phyloP scores from a whole-genome alignment of 225 moss, liverwort and hornwort species.

The Lunularia cruciata region DNA sequence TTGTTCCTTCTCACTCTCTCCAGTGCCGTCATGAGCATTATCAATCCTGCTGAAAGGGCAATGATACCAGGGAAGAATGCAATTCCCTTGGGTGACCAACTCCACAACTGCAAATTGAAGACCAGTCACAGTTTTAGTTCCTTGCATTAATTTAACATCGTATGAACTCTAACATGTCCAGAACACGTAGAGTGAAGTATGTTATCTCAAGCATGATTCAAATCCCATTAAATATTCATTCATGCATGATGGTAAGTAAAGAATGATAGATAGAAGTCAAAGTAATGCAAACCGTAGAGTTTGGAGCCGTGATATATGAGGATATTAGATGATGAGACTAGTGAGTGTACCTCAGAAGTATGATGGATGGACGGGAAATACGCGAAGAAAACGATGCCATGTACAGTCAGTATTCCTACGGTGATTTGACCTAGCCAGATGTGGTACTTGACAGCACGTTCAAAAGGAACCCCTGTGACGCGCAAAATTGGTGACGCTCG shows the following conservation, averaged over 20 bases:
- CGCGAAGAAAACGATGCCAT: slow-evolving; percentile 6
- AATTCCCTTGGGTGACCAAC: slow-evolving; percentile 35
- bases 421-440: slow-evolving; percentile 50
- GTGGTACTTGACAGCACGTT: slow-evolving; percentile 69
- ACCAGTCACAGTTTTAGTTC: no score
- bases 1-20: slow-evolving; percentile 38
- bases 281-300: no score
- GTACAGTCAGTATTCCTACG: slow-evolving; percentile 9
- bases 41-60: slow-evolving; percentile 41
- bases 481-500: slow-evolving; percentile 61
- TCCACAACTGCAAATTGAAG: not conserved
- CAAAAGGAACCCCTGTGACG: slow-evolving; percentile 54
- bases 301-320: no score
- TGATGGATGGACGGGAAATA: not conserved
- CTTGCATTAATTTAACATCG: no score
- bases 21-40: slow-evolving; percentile 56
- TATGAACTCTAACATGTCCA: no score
- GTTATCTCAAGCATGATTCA: no score
- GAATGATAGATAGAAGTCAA: no score
- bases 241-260: no score
- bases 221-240: no score
- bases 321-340: no score
- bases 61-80: slow-evolving; percentile 56
- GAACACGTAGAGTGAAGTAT: no score
- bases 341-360: no score